Percentiles rank a stretch among this genome's conserved stretches.
Evolutionary conservation across 805 yeast genomes (phyloP).

Genomic region (Metschnikowia koreensis): DNA sequence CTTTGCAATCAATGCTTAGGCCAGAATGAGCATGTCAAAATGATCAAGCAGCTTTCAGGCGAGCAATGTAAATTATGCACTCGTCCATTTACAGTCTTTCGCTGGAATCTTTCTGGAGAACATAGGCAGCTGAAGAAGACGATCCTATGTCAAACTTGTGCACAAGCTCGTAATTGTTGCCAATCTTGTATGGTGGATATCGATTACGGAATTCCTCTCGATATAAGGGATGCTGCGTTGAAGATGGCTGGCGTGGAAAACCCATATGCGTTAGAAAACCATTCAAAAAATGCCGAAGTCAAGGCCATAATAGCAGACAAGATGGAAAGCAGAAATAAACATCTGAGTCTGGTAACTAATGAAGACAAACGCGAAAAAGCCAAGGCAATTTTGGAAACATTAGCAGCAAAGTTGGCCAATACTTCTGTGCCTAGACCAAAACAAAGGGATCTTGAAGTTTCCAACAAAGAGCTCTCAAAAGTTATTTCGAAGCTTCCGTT

Average conservation of each 20-base stretch:
- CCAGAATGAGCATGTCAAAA: slow-evolving; percentile 57
- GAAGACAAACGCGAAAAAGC: slow-evolving; percentile 35
- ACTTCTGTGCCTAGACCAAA: slow-evolving; percentile 9
- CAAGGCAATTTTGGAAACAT: slow-evolving; percentile 47
- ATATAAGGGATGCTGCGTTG: slow-evolving; percentile 76
- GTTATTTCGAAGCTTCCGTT: slow-evolving; percentile 64
- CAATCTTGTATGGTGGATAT: slow-evolving; percentile 85
- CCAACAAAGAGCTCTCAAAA: slow-evolving; percentile 29
- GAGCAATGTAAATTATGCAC: slow-evolving; percentile 86
- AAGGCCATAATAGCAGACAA: slow-evolving; percentile 44
- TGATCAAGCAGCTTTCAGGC: slow-evolving; percentile 69
- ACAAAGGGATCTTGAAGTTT: slow-evolving; percentile 42
- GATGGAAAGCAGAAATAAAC: slow-evolving; percentile 50
- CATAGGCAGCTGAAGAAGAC: slow-evolving; percentile 54
- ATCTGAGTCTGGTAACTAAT: slow-evolving; percentile 9
- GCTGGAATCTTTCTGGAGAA: slow-evolving; percentile 59
- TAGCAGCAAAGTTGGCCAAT: slow-evolving; percentile 36
- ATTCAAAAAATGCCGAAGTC: slow-evolving; percentile 31
- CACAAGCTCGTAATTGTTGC: slow-evolving; percentile 77
- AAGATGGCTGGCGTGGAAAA: slow-evolving; percentile 55
- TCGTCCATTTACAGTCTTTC: slow-evolving; percentile 75
- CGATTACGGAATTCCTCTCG: slow-evolving; percentile 75
- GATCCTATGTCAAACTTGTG: slow-evolving; percentile 74
- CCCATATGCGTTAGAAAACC: slow-evolving; percentile 24
- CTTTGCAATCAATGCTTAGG: slow-evolving; percentile 79